phyloP scores from a whole-genome alignment of 345 rosid species.

The Salix dunnii region DNA sequence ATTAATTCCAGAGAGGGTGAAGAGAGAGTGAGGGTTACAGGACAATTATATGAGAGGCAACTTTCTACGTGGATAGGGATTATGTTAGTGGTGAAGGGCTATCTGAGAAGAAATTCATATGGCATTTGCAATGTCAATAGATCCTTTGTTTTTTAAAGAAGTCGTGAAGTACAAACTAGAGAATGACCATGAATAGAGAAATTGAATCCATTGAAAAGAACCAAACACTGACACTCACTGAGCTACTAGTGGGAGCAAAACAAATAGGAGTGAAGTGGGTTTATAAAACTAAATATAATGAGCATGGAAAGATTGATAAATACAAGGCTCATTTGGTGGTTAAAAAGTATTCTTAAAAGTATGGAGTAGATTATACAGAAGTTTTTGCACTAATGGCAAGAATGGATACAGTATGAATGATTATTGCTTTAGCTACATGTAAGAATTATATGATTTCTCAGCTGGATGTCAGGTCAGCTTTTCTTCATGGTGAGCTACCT shows the following conservation, averaged over 20 bases:
- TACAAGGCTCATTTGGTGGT: neutral
- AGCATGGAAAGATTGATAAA: neutral
- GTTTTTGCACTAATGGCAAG: neutral
- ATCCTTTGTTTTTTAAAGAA: no score
- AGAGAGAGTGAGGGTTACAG: no score
- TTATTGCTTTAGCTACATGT: no score
- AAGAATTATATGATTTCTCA: no score
- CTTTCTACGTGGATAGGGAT: accelerated
- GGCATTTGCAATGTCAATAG: no score
- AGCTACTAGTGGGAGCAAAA: no score
- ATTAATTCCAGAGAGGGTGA: no score
- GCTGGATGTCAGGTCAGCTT: neutral
- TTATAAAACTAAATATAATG: neutral
- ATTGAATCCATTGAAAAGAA: neutral
- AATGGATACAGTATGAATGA: neutral
- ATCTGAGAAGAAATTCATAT: no score
- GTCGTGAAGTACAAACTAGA: no score
- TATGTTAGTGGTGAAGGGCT: no score
- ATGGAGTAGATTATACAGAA: neutral
- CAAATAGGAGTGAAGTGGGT: neutral
- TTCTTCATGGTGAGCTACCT: neutral
- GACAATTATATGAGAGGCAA: no score
- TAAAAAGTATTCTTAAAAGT: neutral
- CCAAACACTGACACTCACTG: neutral
- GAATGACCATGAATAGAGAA: no score